phyloP scores from a whole-genome alignment of 1,284 basidiomycete species.

The Sparassis latifolia region DNA sequence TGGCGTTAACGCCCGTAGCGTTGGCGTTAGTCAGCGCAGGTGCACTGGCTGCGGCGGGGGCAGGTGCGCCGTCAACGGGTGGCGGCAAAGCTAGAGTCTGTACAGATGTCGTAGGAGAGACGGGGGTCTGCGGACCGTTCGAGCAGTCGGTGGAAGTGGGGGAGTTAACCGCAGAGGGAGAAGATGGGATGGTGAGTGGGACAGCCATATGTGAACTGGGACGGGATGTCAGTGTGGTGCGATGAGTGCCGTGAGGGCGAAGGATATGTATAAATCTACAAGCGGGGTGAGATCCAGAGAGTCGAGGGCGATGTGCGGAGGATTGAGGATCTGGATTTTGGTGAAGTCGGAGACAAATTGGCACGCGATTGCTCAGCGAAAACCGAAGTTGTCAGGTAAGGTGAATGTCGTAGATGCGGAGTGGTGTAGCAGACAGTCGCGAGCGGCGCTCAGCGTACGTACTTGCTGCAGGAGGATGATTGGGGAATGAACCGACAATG shows the following conservation, averaged over 20 bases:
- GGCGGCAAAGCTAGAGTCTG: slow-evolving; percentile 32
- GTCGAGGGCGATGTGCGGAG: not conserved
- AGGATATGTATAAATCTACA: slow-evolving; percentile 1
- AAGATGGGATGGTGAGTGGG: slow-evolving; percentile 42
- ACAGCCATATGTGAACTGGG: slow-evolving; percentile 38
- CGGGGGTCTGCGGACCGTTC: slow-evolving; percentile 43
- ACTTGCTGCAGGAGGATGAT: slow-evolving; percentile 25
- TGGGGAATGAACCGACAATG: slow-evolving; percentile 10
- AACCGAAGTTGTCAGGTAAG: slow-evolving; percentile 27
- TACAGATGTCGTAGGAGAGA: slow-evolving; percentile 35
- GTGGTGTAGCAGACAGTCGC: slow-evolving; percentile 17
- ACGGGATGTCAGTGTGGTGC: slow-evolving; percentile 13
- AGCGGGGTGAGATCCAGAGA: not conserved
- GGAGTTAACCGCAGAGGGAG: slow-evolving; percentile 35
- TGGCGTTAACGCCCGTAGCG: slow-evolving; percentile 29
- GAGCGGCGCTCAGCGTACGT: slow-evolving; percentile 51
- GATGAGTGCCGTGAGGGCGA: slow-evolving; percentile 5
- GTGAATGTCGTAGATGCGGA: slow-evolving; percentile 15
- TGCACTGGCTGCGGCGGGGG: slow-evolving; percentile 19
- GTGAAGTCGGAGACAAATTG: slow-evolving; percentile 20
- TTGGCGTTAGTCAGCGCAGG: slow-evolving; percentile 17
- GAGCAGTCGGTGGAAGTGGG: slow-evolving; percentile 40
- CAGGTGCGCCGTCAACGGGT: slow-evolving; percentile 23
- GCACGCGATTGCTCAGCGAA: slow-evolving; percentile 59
- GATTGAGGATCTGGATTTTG: not conserved